Evolutionary conservation across 116 monocot genomes (phyloP).

Genomic region (Phalaenopsis hybrid): DNA sequence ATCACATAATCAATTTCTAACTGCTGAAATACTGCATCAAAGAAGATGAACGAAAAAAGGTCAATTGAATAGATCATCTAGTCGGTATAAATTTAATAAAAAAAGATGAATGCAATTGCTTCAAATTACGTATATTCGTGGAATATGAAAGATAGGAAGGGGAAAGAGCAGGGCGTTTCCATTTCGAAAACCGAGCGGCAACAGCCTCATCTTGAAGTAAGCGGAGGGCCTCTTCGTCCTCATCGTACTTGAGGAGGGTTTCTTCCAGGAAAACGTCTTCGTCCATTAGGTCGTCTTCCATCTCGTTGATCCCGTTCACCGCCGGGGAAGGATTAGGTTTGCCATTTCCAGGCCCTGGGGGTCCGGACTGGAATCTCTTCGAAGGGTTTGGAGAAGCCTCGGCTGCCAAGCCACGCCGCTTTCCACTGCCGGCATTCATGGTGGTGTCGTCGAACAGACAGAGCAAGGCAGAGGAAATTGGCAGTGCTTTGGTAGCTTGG

Average conservation of each 20-base stretch:
- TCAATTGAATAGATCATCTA: not conserved
- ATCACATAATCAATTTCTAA: conserved; percentile 96
- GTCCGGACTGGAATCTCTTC: conserved; percentile 45
- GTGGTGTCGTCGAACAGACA: not conserved
- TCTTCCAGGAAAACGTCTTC: conserved; percentile 94
- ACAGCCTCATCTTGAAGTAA: conserved; percentile 63
- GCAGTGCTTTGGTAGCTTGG: conserved; percentile 4
- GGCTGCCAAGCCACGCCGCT: conserved; percentile 31
- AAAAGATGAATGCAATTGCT: too few relatives aligned
- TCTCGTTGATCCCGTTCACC: not conserved
- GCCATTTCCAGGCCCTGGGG: not conserved
- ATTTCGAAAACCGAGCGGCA: conserved; percentile 61
- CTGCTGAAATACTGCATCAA: conserved; percentile 52
- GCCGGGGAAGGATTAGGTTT: conserved; percentile 24
- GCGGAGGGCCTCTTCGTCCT: conserved; percentile 68
- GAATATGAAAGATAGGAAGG: conserved; percentile 34
- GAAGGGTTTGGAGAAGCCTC: conserved; percentile 22
- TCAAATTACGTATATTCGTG: conserved; percentile 2
- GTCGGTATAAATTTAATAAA: not conserved
- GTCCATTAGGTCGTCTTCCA: conserved; percentile 95
- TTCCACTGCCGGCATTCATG: conserved; percentile 38
- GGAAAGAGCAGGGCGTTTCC: conserved; percentile 73
- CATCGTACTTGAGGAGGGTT: conserved; percentile 51
- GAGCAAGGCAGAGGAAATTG: not conserved
- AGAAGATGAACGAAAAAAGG: not conserved